Percentiles rank a stretch among this genome's conserved stretches.
These are phyloP conservation scores for Eimeria sp. DNA, from an alignment of 169 alveolate genomes.

Conservation along the genomic window DNA sequence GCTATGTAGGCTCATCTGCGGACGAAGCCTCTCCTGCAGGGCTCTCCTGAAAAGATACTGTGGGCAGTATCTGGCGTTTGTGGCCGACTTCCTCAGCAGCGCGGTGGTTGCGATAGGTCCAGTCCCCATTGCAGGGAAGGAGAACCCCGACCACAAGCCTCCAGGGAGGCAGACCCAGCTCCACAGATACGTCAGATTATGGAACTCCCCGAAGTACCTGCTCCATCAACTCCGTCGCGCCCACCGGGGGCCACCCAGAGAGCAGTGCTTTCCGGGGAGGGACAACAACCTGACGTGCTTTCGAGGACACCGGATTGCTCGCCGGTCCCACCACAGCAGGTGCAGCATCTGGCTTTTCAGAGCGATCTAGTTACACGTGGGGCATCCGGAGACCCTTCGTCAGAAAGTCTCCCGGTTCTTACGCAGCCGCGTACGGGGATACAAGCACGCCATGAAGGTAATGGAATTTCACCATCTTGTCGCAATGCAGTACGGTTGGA, in stretches of 20 bases:
- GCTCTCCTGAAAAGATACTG: not conserved
- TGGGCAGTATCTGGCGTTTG: not conserved
- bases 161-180: not conserved
- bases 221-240: not conserved
- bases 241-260: not conserved
- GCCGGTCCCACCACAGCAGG: not conserved
- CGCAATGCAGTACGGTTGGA: not conserved
- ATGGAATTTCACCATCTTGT: not conserved
- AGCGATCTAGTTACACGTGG: not conserved
- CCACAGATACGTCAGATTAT: not conserved
- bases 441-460: not conserved
- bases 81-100: not conserved
- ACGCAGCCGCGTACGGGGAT: not conserved
- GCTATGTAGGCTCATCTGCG: conserved; percentile 12
- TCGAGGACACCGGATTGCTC: not conserved
- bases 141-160: not conserved
- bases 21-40: not conserved
- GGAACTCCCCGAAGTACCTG: not conserved
- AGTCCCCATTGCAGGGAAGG: not conserved
- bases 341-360: not conserved
- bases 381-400: not conserved
- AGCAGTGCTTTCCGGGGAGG: not conserved
- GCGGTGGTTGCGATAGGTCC: not conserved
- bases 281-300: not conserved
- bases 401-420: not conserved